phyloP scores from a whole-genome alignment of 2,329 filamentous ascomycete species.

The Parascedosporium putredinis region DNA sequence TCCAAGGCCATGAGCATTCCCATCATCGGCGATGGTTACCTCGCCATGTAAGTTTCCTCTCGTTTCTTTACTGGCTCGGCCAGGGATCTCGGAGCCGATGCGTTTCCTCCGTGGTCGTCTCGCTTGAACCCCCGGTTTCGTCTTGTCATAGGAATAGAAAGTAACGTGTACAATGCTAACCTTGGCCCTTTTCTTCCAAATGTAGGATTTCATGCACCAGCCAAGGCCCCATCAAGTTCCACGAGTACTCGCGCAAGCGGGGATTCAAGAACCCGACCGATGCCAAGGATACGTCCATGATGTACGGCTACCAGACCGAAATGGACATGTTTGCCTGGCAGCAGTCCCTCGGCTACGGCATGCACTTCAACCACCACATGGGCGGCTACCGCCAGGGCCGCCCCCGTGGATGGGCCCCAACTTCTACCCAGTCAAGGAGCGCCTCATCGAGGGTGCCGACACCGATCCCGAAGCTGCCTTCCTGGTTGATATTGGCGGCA shows the following conservation, averaged over 20 bases:
- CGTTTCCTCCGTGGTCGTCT: too few relatives aligned
- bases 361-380: constrained; percentile 27
- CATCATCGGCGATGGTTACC: constrained; percentile 24
- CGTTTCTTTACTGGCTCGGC: background rate
- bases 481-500: constrained; percentile 26
- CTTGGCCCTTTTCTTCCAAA: background rate
- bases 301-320: constrained; percentile 19
- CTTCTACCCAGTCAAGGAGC: constrained; percentile 24
- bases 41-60: constrained; percentile 19
- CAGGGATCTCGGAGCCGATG: background rate
- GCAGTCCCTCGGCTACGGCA: constrained; percentile 18
- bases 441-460: constrained; percentile 19
- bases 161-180: background rate
- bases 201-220: constrained; percentile 1
- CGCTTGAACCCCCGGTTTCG: background rate
- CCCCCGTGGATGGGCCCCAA: constrained; percentile 23
- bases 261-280: constrained; percentile 21
- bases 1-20: constrained; percentile 22
- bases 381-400: constrained; percentile 24
- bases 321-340: constrained; percentile 23
- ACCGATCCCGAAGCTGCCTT: constrained; percentile 16
- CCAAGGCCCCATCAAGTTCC: constrained; percentile 15
- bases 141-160: background rate
- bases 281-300: constrained; percentile 17
- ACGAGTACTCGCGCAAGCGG: constrained; percentile 18